phyloP scores from a whole-genome alignment of 805 yeast genomes.

The Cephaloascus albidus region DNA sequence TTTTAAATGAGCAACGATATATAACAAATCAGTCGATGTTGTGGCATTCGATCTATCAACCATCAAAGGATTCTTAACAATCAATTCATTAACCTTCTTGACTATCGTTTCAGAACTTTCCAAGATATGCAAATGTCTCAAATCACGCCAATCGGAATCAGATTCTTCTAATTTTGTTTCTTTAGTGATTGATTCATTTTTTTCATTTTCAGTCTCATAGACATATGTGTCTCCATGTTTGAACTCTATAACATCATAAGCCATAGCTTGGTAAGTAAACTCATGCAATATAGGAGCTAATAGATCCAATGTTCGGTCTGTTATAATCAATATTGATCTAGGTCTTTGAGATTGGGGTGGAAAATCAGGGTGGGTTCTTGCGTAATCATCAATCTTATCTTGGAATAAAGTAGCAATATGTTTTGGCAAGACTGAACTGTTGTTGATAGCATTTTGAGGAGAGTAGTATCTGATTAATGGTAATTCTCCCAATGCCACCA shows the following conservation, averaged over 20 bases:
- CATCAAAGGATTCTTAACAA: conserved; percentile 65
- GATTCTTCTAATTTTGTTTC: conserved; percentile 42
- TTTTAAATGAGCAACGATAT: conserved; percentile 61
- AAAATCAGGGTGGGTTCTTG: conserved; percentile 57
- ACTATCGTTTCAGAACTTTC: conserved; percentile 60
- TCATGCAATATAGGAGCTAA: conserved; percentile 83
- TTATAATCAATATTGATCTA: conserved; percentile 62
- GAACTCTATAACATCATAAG: conserved; percentile 58
- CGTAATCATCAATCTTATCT: conserved; percentile 61
- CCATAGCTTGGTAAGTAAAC: conserved; percentile 86
- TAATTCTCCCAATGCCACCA: conserved; percentile 77
- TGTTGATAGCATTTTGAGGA: conserved; percentile 39
- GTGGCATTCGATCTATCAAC: conserved; percentile 59
- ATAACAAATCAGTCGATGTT: conserved; percentile 61
- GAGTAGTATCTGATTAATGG: conserved; percentile 76
- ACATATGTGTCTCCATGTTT: conserved; percentile 31
- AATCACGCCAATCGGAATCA: conserved; percentile 64
- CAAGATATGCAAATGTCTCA: conserved; percentile 68
- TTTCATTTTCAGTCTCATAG: conserved; percentile 49
- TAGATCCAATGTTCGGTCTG: conserved; percentile 79
- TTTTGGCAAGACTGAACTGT: conserved; percentile 53
- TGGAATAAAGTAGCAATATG: conserved; percentile 71
- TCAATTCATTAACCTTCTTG: conserved; percentile 51
- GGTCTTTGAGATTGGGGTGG: conserved; percentile 52
- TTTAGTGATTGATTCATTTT: conserved; percentile 25